Evolutionary conservation across 2,329 filamentous ascomycete species (phyloP).

Genomic region (Cladosporium sp.): DNA sequence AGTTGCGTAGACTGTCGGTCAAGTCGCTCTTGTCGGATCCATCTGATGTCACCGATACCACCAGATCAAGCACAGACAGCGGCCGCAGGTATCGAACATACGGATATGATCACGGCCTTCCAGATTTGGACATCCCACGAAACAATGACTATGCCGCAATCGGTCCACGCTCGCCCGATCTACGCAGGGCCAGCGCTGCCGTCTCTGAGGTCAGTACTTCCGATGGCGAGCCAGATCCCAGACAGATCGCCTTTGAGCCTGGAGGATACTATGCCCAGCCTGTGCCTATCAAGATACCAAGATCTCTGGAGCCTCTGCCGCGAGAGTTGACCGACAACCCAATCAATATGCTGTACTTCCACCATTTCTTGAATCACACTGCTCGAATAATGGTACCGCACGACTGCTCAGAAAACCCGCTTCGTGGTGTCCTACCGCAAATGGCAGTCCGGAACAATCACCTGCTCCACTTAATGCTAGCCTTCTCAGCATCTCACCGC

Average conservation of each 20-base stretch:
- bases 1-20: conserved; percentile 55
- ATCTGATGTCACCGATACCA: conserved; percentile 27
- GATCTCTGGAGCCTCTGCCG: conserved; percentile 52
- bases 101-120: conserved; percentile 64
- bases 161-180: conserved; percentile 26
- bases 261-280: conserved; percentile 65
- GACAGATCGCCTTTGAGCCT: conserved; percentile 48
- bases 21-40: conserved; percentile 57
- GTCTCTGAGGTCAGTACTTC: conserved; percentile 25
- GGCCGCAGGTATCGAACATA: conserved; percentile 42
- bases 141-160: conserved; percentile 68
- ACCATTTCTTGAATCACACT: conserved; percentile 74
- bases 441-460: conserved; percentile 66
- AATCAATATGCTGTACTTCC: conserved; percentile 73
- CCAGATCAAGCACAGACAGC: conserved; percentile 14
- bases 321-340: conserved; percentile 59
- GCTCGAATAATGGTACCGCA: conserved; percentile 60
- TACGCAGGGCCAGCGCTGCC: conserved; percentile 25
- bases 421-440: conserved; percentile 55
- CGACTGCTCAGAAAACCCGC: conserved; percentile 55
- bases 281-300: conserved; percentile 58
- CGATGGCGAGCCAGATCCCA: conserved; percentile 21
- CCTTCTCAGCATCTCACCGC: conserved; percentile 79
- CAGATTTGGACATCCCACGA: conserved; percentile 61
- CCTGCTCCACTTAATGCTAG: conserved; percentile 68